Evolutionary conservation across 2,329 filamentous ascomycete genomes (phyloP), one percentile per base, ranked within the genome.

Genomic region (Shiraia sp.): DNA sequence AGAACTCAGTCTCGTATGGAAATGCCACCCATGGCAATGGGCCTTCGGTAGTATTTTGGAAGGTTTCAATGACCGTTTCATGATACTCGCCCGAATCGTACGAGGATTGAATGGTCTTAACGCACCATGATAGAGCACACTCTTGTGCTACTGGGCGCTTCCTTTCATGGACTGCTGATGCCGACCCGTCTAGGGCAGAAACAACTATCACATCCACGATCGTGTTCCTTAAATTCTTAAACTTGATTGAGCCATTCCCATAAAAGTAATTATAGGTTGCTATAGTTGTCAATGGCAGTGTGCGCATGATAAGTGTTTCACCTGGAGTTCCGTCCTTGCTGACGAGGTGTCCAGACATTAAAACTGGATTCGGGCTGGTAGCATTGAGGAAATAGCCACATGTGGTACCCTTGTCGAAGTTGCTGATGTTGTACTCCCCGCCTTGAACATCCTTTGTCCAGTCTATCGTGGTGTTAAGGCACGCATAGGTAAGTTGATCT

Each of bases 381-480:
- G 35, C 14, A 8, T 63, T 67, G 0, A 67, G n/a, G 13, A 59
- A 66, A 13, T 59, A 53, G 0, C 63, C 63, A 16, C 63, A 66
- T 0, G 49, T 37, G 1, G 47, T 63, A 2, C 30, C 49, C 10
- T 58, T 63, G n/a, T n/a, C n/a, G n/a, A n/a, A n/a, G n/a, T n/a
- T n/a, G n/a, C n/a, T n/a, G n/a, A n/a, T n/a, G n/a, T n/a, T n/a
- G n/a, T n/a, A n/a, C n/a, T n/a, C n/a, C n/a, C n/a, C n/a, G n/a
- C n/a, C n/a, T n/a, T n/a, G n/a, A n/a, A n/a, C n/a, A n/a, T n/a
- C n/a, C n/a, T n/a, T n/a, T n/a, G n/a, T 51, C 59, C 59, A 65
- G 12, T 62, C 57, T 0, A 60, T 23, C 0, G 8, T 44, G 0
- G 36, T 49, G 2, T 41, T 15, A 0, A 55, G 0, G 24, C 61